Evolutionary conservation across 2,329 filamentous ascomycete species (phyloP).

Genomic region (Karstenula rhodostoma): DNA sequence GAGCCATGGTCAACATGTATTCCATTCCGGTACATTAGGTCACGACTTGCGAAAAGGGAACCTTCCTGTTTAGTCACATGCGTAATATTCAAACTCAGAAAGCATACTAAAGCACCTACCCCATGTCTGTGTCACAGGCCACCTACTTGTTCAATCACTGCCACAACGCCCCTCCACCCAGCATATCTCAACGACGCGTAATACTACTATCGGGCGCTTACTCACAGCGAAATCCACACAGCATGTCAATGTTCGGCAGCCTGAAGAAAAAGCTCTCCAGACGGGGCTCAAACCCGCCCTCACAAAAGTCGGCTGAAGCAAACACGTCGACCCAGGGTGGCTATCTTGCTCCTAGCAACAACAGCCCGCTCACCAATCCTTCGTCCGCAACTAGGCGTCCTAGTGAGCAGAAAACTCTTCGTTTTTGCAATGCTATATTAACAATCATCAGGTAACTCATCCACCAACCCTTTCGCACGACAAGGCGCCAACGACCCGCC

Average conservation of each 20-base stretch:
- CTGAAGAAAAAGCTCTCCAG: conserved; percentile 38
- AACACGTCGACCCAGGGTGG: conserved; percentile 21
- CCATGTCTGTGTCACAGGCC: conserved; percentile 24
- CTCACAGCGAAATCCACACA: conserved; percentile 12
- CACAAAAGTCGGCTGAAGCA: conserved; percentile 11
- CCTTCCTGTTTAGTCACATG: background rate
- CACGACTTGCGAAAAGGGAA: background rate
- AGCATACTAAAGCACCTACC: conserved; percentile 3
- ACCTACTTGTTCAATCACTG: background rate
- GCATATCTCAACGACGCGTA: conserved; percentile 1
- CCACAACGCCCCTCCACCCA: conserved; percentile 5
- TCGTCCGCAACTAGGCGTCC: conserved; percentile 50
- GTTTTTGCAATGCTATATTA: conserved; percentile 8
- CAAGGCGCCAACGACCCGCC: conserved; percentile 48
- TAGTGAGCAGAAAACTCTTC: conserved; percentile 34
- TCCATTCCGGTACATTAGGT: background rate
- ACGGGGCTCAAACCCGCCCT: conserved; percentile 25
- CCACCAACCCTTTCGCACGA: conserved; percentile 36
- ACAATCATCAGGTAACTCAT: conserved; percentile 34
- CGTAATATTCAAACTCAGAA: background rate
- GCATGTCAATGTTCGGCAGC: conserved; percentile 26
- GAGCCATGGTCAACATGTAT: conserved; percentile 1
- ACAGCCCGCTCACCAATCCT: conserved; percentile 29
- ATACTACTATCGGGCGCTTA: conserved; percentile 13
- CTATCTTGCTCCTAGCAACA: conserved; percentile 26